Evolutionary conservation across 257 asterid genomes (phyloP).

Genomic region (Gentiana dahurica): DNA sequence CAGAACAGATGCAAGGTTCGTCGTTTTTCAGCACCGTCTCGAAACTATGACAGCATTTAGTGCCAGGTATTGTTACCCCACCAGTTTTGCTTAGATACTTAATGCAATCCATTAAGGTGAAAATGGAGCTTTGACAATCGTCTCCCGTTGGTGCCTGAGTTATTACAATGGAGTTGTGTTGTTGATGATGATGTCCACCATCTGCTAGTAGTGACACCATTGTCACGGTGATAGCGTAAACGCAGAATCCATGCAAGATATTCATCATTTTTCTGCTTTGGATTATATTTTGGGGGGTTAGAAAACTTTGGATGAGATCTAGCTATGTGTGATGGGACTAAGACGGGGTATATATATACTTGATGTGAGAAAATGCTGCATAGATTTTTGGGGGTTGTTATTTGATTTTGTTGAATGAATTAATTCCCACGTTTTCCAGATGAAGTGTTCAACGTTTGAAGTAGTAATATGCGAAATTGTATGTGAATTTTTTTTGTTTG

Average conservation of each 20-base stretch:
- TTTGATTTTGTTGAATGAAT: too few relatives aligned
- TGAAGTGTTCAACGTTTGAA: too few relatives aligned
- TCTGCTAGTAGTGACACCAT: neutral
- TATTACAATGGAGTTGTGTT: neutral
- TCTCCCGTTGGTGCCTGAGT: neutral
- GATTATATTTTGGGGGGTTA: too few relatives aligned
- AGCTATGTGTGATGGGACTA: too few relatives aligned
- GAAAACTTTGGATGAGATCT: too few relatives aligned
- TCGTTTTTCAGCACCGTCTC: conserved; percentile 1
- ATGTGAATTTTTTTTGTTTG: too few relatives aligned
- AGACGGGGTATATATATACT: too few relatives aligned
- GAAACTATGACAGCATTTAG: conserved; percentile 13
- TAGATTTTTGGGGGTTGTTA: too few relatives aligned
- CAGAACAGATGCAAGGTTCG: conserved; percentile 11
- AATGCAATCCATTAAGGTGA: conserved; percentile 9
- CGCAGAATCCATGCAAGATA: neutral
- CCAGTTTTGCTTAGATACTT: neutral
- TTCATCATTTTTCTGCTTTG: neutral
- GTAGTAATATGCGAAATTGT: too few relatives aligned
- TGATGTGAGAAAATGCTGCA: too few relatives aligned
- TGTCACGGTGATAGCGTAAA: neutral
- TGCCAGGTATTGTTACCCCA: neutral
- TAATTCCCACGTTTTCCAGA: too few relatives aligned
- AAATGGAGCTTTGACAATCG: conserved; percentile 3
- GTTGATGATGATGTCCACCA: neutral